These are phyloP conservation scores for Rutstroemia sp. DNA, from an alignment of 2,329 filamentous ascomycete genomes.

Conservation along the genomic window DNA sequence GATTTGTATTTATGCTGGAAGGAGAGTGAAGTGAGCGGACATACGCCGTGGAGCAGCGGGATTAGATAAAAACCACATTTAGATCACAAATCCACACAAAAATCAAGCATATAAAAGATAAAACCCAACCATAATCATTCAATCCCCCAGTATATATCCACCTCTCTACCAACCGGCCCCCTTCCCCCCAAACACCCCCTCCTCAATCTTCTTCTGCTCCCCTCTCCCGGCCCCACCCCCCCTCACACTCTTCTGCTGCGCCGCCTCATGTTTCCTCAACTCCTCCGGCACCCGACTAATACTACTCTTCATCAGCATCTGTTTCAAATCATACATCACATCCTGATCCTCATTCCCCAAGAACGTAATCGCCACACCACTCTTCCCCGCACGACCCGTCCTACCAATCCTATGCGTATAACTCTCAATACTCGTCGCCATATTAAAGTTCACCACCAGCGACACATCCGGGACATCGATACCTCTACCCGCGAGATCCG, in stretches of 20 bases:
- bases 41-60: no score
- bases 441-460: conserved; percentile 98
- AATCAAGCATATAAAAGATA: no score
- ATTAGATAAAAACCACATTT: no score
- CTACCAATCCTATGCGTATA: conserved; percentile 96
- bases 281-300: conserved; percentile 90
- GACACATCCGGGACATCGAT: conserved; percentile 94
- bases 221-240: conserved; percentile 39
- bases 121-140: no score
- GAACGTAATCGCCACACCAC: conserved; percentile 93
- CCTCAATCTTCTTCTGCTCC: conserved; percentile 41
- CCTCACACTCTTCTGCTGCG: conserved; percentile 69
- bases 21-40: no score
- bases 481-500: conserved; percentile 91
- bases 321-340: conserved; percentile 87
- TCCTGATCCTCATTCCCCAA: conserved; percentile 84
- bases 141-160: no score
- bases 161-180: conserved; percentile 14
- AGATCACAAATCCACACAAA: no score
- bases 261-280: conserved; percentile 77
- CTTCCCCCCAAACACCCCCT: conserved; percentile 31
- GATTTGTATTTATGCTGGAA: no score
- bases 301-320: conserved; percentile 87
- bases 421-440: conserved; percentile 85
- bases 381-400: conserved; percentile 96